These are phyloP conservation scores for Pythium utonaiense DNA, from an alignment of 352 stramenopile genomes.

Conservation along the genomic window DNA sequence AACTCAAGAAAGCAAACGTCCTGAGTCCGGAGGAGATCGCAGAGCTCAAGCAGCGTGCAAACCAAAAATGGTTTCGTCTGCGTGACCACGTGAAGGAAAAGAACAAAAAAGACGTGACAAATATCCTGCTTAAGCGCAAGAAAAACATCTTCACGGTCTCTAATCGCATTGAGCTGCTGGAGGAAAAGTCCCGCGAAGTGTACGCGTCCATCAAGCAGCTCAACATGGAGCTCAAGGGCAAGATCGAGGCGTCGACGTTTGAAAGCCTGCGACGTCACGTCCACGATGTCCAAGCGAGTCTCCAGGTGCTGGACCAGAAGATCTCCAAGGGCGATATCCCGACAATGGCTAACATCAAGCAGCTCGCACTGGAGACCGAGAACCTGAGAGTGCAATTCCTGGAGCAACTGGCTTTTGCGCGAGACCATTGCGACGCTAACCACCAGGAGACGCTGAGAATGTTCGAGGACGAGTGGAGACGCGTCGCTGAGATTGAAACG, in stretches of 20 bases:
- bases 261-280: conserved; percentile 54
- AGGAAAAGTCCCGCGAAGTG: conserved; percentile 67
- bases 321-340: conserved; percentile 34
- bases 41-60: conserved; percentile 56
- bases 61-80: conserved; percentile 69
- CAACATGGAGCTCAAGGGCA: conserved; percentile 50
- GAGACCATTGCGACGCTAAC: conserved; percentile 28
- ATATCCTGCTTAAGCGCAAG: conserved; percentile 75
- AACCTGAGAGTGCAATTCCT: conserved; percentile 28
- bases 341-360: conserved; percentile 40
- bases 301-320: conserved; percentile 45
- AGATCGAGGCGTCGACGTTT: conserved; percentile 35
- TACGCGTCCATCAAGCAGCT: conserved; percentile 66
- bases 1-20: conserved; percentile 60
- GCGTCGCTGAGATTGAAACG: conserved; percentile 12
- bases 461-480: conserved; percentile 30
- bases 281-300: conserved; percentile 43
- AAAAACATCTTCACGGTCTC: conserved; percentile 81
- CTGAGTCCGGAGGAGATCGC: conserved; percentile 53
- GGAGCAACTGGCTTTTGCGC: conserved; percentile 34
- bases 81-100: conserved; percentile 75
- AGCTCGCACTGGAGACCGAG: conserved; percentile 39
- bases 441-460: conserved; percentile 28
- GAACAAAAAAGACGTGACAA: conserved; percentile 69
- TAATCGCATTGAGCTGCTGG: conserved; percentile 62